Conservation (phyloP, 306 rosid genomes). For the Crotalaria pallida region DNA sequence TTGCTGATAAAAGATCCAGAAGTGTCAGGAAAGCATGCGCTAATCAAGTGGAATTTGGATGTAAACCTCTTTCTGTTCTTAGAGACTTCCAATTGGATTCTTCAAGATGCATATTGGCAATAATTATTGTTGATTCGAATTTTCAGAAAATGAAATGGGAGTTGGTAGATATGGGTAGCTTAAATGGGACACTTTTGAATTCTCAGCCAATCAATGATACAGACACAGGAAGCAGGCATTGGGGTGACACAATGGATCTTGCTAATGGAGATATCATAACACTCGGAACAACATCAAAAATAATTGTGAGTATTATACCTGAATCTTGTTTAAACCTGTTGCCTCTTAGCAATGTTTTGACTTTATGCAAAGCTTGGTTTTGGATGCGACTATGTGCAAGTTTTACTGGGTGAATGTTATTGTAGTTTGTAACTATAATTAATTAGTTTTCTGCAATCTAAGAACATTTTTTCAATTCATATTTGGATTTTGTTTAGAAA, state of each 20-base stretch:
- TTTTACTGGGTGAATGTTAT: constrained; percentile 12
- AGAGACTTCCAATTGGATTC: constrained; percentile 21
- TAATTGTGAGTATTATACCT: constrained; percentile 52
- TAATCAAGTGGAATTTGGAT: constrained; percentile 78
- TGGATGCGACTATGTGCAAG: not conserved
- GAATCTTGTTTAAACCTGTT: not conserved
- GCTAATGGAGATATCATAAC: constrained; percentile 83
- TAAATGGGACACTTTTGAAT: constrained; percentile 86
- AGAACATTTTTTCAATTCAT: not conserved
- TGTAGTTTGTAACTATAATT: constrained; percentile 5
- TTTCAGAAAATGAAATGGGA: constrained; percentile 92
- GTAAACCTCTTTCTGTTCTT: constrained; percentile 37
- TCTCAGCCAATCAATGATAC: constrained; percentile 65
- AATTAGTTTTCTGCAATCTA: constrained; percentile 3
- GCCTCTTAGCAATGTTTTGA: not conserved
- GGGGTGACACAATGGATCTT: constrained; percentile 74
- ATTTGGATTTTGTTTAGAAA: not conserved
- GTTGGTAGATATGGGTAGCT: constrained; percentile 92
- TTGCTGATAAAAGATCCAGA: constrained; percentile 69
- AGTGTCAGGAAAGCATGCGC: constrained; percentile 94
- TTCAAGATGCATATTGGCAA: not conserved
- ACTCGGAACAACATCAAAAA: constrained; percentile 82
- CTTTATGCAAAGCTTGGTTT: constrained; percentile 1
- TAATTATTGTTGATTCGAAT: constrained; percentile 25
- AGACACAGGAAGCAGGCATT: constrained; percentile 60